Base-by-base conservation (phyloP, 352 stramenopile genomes). In the Globisporangium viniferum region DNA sequence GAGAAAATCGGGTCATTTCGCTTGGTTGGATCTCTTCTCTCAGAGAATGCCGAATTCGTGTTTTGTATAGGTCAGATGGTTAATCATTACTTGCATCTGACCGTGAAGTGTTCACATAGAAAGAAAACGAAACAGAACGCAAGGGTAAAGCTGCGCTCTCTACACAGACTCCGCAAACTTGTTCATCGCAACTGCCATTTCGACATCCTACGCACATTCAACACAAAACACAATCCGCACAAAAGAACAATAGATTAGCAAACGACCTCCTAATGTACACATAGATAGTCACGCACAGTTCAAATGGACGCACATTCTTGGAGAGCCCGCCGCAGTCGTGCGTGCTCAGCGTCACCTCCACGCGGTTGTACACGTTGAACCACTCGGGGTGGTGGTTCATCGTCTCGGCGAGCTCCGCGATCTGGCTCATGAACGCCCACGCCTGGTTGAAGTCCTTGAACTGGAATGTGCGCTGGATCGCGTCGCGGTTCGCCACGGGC, bases 291-390 rank as follows among this genome's bases (percentile, higher is more conserved):
- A 9, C 5, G 8, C n/a, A 29, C 1, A 59, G 2, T 44, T 12
- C 20, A 22, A 49, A n/a, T 1, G 15, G 8, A 69, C 78, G 10
- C 61, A 90, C 82, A 72, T 98, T 99, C 59, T 90, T 75, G 44
- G 92, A 98, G 24, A 99, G 74, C 1, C 97, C 97, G 69, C 84
- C 82, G 69, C 89, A 97, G 77, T 99, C 96, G 80, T 99, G 97
- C 22, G 97, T 99, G 59, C 94, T 98, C 22, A 99, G 82, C 51
- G 93, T 98, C 51, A 99, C 94, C 57, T 98, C 85, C 22, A 99
- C 97, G 55, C 80, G 81, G 79, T 99, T 99, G 84, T 99, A 99
- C 6, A 99, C 96, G 75, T 99, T 99, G 77, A 97, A 98, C 97
- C 97, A 99, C 86, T 99, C 97, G 1, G 97, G 97, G 83, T 99